Percentiles rank a stretch among this genome's conserved stretches.
Conservation (phyloP, 2,329 filamentous ascomycete species). For the Fusarium sp. region DNA sequence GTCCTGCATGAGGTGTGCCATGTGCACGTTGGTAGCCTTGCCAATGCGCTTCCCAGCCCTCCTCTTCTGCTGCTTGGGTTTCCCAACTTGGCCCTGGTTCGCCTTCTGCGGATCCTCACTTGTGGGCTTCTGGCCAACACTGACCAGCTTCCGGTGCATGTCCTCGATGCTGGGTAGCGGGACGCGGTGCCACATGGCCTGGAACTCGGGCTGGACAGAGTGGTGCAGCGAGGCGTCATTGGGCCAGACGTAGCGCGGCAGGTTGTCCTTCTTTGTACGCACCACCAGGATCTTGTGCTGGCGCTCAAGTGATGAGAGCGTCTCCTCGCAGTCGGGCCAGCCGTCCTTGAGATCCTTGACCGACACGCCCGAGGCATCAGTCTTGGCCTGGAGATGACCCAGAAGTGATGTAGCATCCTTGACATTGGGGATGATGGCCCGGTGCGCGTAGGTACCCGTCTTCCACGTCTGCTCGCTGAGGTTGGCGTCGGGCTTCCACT, state of each 20-base stretch:
- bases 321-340: constrained; percentile 87
- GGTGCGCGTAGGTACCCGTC: constrained; percentile 84
- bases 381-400: constrained; percentile 84
- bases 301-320: constrained; percentile 83
- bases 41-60: constrained; percentile 76
- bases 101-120: constrained; percentile 80
- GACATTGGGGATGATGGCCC: constrained; percentile 85
- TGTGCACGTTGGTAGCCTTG: constrained; percentile 90
- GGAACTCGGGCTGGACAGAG: constrained; percentile 86
- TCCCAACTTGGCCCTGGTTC: constrained; percentile 60
- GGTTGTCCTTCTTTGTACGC: constrained; percentile 92
- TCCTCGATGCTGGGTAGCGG: constrained; percentile 83
- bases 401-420: constrained; percentile 84
- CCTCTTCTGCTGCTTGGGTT: constrained; percentile 82
- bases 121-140: constrained; percentile 86
- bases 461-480: constrained; percentile 78
- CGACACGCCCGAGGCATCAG: constrained; percentile 83
- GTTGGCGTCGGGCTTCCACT: constrained; percentile 69
- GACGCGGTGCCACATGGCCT: constrained; percentile 85
- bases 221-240: constrained; percentile 86
- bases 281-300: constrained; percentile 88
- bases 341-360: constrained; percentile 97
- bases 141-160: constrained; percentile 82
- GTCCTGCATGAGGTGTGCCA: constrained; percentile 86
- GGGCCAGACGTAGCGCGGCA: constrained; percentile 88